Base-by-base conservation (phyloP, 2,329 filamentous ascomycete species). In the Leptographium wingfieldii region DNA sequence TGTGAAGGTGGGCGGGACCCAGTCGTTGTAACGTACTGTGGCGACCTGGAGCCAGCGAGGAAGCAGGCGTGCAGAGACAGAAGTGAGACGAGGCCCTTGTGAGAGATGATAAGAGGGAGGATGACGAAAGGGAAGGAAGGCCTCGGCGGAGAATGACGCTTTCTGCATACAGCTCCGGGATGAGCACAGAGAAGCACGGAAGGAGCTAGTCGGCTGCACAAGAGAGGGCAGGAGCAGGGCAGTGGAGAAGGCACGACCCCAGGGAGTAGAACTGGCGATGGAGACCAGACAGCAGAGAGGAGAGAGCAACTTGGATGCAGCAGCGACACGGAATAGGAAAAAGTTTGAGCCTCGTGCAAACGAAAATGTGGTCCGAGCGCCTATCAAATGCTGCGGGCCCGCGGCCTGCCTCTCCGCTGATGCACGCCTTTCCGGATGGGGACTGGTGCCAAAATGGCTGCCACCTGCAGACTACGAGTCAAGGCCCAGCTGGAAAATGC, bases 291-390 rank as follows among this genome's bases (percentile, higher is more conserved):
- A 25, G 25, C 48, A 27, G 9, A 35, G 19, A 25, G 46, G 48
- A 52, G n/a, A 56, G 40, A 40, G 38, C 38, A 40, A 40, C 38
- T 40, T 1, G 38, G 38, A 52, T 22, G 25, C 40, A 33, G 54
- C 46, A 49, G 52, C 51, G 35, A 56, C 62, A 58, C 58, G 59
- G 61, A 62, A 62, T 49, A 61, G 62, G 63, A 65, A 63, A 65
- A 65, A 63, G 60, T 59, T 65, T 65, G 62, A 61, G 63, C 63
- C 63, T 62, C 60, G 55, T 5, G 40, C 38, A 52, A 22, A 40
- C 14, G 29, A 19, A 22, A 25, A 49, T 9, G 29, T 49, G 55
- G 55, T 16, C 55, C 55, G 55, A 49, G 55, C 55, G 54, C 19
- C 35, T 27, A 40, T 40, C 38, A 40, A 40, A 40, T 40, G 38